These are phyloP conservation scores for Sporothrix brasiliensis DNA, from an alignment of 2,329 filamentous ascomycete genomes.

Conservation along the genomic window DNA sequence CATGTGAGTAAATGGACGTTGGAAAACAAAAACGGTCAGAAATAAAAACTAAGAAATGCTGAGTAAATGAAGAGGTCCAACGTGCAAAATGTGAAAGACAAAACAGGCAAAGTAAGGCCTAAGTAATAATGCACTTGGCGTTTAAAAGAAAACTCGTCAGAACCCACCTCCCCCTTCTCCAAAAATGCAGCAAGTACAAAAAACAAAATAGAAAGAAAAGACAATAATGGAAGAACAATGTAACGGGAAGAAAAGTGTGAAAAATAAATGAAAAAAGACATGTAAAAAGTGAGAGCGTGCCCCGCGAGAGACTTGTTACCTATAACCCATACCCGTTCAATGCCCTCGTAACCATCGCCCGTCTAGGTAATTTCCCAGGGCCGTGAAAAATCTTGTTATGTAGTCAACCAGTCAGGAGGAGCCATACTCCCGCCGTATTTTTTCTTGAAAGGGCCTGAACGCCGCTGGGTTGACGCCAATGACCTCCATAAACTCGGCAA, in stretches of 20 bases:
- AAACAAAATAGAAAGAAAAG: not conserved
- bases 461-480: constrained; percentile 29
- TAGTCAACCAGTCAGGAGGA: not conserved
- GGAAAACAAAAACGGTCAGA: not conserved
- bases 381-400: not conserved
- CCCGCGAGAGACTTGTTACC: constrained; percentile 14
- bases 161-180: too few relatives aligned
- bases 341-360: not conserved
- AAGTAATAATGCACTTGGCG: not conserved
- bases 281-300: not conserved
- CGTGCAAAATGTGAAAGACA: not conserved
- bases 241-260: not conserved
- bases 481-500: constrained; percentile 31
- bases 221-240: not conserved
- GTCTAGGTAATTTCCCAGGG: constrained; percentile 9
- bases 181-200: not conserved
- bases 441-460: constrained; percentile 33
- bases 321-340: constrained; percentile 2
- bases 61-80: too few relatives aligned
- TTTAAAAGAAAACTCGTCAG: too few relatives aligned
- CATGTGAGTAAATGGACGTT: too few relatives aligned
- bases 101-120: not conserved
- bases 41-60: too few relatives aligned
- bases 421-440: constrained; percentile 34
- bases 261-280: not conserved